phyloP scores from a whole-genome alignment of 2,329 filamentous ascomycete species.

The Ophiostoma triangulosporum region DNA sequence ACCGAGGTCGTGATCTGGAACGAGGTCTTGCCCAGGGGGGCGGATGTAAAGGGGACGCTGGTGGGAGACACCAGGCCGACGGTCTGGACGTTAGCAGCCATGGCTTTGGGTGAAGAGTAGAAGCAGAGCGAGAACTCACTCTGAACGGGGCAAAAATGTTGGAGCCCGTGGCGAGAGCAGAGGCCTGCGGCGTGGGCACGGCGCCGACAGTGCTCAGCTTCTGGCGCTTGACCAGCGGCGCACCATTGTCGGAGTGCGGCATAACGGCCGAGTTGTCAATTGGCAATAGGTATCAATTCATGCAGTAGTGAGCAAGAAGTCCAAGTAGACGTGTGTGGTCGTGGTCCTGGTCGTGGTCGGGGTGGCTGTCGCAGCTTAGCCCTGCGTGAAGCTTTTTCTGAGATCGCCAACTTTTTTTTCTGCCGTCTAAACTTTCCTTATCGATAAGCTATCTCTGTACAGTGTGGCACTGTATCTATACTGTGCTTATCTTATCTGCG shows the following conservation, averaged over 20 bases:
- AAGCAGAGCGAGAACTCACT: constrained; percentile 36
- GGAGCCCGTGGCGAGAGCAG: constrained; percentile 40
- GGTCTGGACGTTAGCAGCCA: constrained; percentile 42
- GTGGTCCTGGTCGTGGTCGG: neutral
- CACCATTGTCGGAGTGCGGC: constrained; percentile 41
- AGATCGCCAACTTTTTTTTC: constrained; percentile 8
- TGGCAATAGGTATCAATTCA: neutral
- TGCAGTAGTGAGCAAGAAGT: neutral
- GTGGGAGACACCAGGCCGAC: constrained; percentile 89
- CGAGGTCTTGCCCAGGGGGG: constrained; percentile 82
- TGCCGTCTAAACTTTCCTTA: constrained; percentile 6
- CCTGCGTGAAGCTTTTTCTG: neutral
- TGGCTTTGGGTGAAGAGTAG: no score
- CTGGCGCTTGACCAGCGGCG: constrained; percentile 63
- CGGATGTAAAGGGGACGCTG: constrained; percentile 73
- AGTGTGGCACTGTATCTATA: neutral
- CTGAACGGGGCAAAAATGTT: constrained; percentile 88
- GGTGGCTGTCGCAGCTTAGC: neutral
- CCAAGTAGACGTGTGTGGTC: neutral
- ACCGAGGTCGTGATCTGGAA: constrained; percentile 97
- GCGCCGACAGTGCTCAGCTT: constrained; percentile 34
- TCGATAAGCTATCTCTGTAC: constrained; percentile 1
- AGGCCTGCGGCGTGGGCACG: constrained; percentile 23
- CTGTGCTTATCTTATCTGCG: no score
- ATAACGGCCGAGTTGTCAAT: constrained; percentile 21